These are phyloP conservation scores for Yamadazyma spencermartinsiae DNA, from an alignment of 1,139 yeast species.

Conservation along the genomic window DNA sequence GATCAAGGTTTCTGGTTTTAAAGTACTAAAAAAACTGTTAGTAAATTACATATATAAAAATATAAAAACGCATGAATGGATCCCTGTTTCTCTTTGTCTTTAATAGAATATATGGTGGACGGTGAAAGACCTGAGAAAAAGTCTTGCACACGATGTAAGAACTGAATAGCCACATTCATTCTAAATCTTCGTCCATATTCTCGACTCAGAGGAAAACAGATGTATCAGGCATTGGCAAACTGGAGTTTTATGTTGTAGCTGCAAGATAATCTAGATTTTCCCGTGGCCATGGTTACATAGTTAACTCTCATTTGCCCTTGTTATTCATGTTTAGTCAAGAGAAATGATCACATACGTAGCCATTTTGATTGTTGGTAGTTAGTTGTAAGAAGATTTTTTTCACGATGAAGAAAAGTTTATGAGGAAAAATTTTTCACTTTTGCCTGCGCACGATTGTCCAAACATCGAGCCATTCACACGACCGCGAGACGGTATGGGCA, in stretches of 20 bases:
- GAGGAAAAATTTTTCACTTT: slow-evolving; percentile 5
- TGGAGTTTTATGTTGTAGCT: slow-evolving; percentile 30
- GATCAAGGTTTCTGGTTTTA: slow-evolving; percentile 90
- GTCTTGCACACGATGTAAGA: slow-evolving; percentile 28
- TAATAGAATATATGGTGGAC: slow-evolving; percentile 14
- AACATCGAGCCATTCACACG: no score
- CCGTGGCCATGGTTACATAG: slow-evolving; percentile 29
- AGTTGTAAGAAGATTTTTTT: slow-evolving; percentile 7
- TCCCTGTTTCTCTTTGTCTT: slow-evolving; percentile 6
- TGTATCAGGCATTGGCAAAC: slow-evolving; percentile 48
- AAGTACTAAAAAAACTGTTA: slow-evolving; percentile 43
- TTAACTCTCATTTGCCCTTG: slow-evolving; percentile 9
- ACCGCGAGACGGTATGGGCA: not conserved
- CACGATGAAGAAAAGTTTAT: slow-evolving; percentile 1
- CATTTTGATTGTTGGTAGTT: slow-evolving; percentile 11
- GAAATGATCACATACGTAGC: slow-evolving; percentile 19
- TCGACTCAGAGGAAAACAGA: slow-evolving; percentile 52
- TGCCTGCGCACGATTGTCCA: not conserved
- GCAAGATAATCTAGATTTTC: slow-evolving; percentile 49
- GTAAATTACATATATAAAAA: slow-evolving; percentile 19
- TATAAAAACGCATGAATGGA: not conserved
- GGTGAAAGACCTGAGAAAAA: slow-evolving; percentile 28
- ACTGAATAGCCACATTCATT: slow-evolving; percentile 52
- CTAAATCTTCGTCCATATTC: slow-evolving; percentile 30
- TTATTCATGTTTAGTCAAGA: not conserved